phyloP scores from a whole-genome alignment of 495 filamentous ascomycete genomes.

The Xylaria curta region DNA sequence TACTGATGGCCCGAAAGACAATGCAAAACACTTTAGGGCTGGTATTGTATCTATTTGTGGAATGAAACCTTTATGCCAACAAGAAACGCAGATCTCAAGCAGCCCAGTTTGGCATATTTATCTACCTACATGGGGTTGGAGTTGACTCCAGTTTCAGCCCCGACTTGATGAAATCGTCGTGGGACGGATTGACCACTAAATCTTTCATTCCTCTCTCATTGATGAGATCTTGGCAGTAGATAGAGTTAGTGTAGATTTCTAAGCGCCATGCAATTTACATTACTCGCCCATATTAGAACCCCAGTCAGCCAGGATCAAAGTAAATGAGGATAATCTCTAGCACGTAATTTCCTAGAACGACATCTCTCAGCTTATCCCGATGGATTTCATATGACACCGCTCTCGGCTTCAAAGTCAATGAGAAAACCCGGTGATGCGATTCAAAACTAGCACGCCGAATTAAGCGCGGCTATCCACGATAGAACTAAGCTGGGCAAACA shows the following conservation, averaged over 20 bases:
- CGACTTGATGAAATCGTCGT: not conserved
- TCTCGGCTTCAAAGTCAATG: not conserved
- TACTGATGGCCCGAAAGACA: not conserved
- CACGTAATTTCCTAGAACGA: not conserved
- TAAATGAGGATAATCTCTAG: conserved; percentile 8
- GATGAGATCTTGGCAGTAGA: conserved; percentile 3
- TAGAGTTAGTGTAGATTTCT: conserved; percentile 6
- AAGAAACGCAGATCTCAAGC: conserved; percentile 14
- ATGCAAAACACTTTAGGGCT: conserved; percentile 6
- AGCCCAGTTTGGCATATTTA: not conserved
- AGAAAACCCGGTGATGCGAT: not conserved
- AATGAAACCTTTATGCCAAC: conserved; percentile 30
- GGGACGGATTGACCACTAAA: not conserved
- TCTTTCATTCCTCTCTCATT: not conserved
- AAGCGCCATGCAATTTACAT: conserved; percentile 3
- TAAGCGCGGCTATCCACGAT: not conserved
- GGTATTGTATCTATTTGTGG: conserved; percentile 12
- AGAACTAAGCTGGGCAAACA: not conserved
- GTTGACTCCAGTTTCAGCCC: not conserved
- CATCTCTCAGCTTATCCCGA: not conserved
- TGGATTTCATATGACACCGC: not conserved
- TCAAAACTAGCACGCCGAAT: not conserved
- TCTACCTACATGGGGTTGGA: not conserved
- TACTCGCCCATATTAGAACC: not conserved
- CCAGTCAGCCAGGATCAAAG: conserved; percentile 12